Conservation (phyloP, 768 basidiomycete genomes). For the Grammothele lineata region DNA sequence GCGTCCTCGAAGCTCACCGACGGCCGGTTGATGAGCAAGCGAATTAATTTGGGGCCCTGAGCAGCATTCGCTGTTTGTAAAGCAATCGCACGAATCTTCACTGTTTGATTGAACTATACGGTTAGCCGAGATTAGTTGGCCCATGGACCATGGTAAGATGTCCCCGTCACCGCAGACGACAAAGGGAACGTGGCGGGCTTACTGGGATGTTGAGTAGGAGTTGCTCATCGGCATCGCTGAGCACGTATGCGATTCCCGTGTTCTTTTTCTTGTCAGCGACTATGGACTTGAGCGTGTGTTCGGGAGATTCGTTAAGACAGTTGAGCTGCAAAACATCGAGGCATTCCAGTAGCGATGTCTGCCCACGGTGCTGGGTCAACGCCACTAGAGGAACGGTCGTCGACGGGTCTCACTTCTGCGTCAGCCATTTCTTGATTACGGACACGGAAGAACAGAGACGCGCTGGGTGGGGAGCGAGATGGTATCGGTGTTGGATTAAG, state of each 20-base stretch:
- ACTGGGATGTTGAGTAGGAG: conserved; percentile 66
- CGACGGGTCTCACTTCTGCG: conserved; percentile 11
- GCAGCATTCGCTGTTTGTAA: conserved; percentile 36
- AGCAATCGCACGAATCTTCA: conserved; percentile 57
- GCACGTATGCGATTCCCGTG: conserved; percentile 41
- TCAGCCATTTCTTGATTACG: conserved; percentile 9
- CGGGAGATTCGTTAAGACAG: conserved; percentile 62
- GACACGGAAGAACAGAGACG: too few relatives aligned
- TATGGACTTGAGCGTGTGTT: conserved; percentile 51
- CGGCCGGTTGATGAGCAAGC: conserved; percentile 57
- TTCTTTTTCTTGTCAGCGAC: conserved; percentile 42
- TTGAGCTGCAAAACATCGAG: conserved; percentile 58
- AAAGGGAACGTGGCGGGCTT: conserved; percentile 25
- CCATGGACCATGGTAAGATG: neutral
- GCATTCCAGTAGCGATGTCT: conserved; percentile 54
- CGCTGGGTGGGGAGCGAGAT: neutral
- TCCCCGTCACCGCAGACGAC: neutral
- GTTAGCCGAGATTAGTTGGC: neutral
- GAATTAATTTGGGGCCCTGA: conserved; percentile 57
- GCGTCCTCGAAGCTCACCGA: conserved; percentile 65
- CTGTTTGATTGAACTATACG: conserved; percentile 64
- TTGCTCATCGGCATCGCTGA: conserved; percentile 73
- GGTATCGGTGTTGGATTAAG: conserved; percentile 11
- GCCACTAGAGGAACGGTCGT: neutral
- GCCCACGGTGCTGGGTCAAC: neutral